These are phyloP conservation scores for Leccinum variicolor DNA, from an alignment of 768 basidiomycete species.

Conservation along the genomic window DNA sequence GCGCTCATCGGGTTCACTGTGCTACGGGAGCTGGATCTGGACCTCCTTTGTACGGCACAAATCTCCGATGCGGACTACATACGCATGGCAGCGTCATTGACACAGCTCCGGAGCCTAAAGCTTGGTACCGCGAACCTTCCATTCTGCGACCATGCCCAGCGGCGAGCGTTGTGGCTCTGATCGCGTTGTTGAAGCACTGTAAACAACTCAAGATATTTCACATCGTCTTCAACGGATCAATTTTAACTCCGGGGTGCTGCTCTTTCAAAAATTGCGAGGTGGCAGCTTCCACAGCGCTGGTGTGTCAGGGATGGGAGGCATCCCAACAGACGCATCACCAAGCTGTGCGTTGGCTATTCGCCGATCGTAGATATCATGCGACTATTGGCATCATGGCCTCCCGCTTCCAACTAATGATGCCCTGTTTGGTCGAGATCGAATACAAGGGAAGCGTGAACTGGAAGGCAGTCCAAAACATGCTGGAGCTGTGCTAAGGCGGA, in stretches of 20 bases:
- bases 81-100: conserved; percentile 9
- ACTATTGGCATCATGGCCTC: conserved; percentile 1
- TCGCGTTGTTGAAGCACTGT: conserved; percentile 15
- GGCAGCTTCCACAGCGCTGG: not conserved
- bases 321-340: conserved; percentile 10
- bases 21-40: conserved; percentile 16
- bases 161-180: conserved; percentile 8
- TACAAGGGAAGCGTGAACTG: not conserved
- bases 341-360: conserved; percentile 16
- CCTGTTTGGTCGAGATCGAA: conserved; percentile 6
- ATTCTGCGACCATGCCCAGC: conserved; percentile 1
- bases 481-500: not conserved
- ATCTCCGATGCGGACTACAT: conserved; percentile 11
- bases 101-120: conserved; percentile 10
- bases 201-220: conserved; percentile 10
- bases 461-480: conserved; percentile 5
- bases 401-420: conserved; percentile 16
- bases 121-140: conserved; percentile 12
- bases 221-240: conserved; percentile 17
- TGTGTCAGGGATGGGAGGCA: conserved; percentile 1
- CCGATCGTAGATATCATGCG: conserved; percentile 10
- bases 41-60: conserved; percentile 8
- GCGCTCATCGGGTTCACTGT: conserved; percentile 12
- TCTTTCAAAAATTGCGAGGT: not conserved
- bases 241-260: not conserved